Base-by-base conservation (phyloP, 495 filamentous ascomycete genomes). In the Ramalina peruviana region DNA sequence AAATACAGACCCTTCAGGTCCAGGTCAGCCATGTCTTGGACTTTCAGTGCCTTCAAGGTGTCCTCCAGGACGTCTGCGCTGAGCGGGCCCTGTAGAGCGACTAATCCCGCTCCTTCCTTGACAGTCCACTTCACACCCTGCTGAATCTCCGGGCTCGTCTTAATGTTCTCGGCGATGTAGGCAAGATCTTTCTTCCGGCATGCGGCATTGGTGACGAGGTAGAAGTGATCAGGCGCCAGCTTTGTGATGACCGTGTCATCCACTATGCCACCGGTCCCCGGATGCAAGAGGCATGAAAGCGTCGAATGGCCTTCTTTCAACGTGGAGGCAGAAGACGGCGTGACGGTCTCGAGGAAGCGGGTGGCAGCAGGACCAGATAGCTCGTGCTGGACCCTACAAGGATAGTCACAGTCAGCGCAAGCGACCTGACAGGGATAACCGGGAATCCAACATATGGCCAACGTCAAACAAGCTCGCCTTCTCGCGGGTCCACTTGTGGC, bases 191-290 rank as follows among this genome's bases (percentile, higher is more conserved):
- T 94, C 16, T 84, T 79, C 39, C 86, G 73, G 62, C 89, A 93
- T 19, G 74, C 92, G n/a, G 92, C 92, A 65, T 98, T 98, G 26
- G 89, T 95, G 44, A 98, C 92, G 36, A 96, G 73, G 66, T 96
- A 95, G 67, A 93, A 95, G 33, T 65, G 58, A 39, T 83, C 78
- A 15, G 75, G 73, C 13, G 70, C 71, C 10, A 88, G 72, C 49
- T 81, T 70, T 19, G 88, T 93, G 57, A 98, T 82, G 48, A 98
- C 82, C 7, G 82, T 84, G 65, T 98, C 92, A 59, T 98, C 92
- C 25, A 94, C 77, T 52, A 97, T 95, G 15, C 92, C 90, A 33
- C 92, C 92, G 0, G 83, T 90, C 0, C 69, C 71, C 3, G 81
- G 78, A 57, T 81, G 80, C 27, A 98, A 71, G 17, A 98, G 69